Percentiles rank a stretch among this genome's conserved stretches.
phyloP scores from a whole-genome alignment of 1,284 basidiomycete species.

The Butyriboletus appendiculatus region DNA sequence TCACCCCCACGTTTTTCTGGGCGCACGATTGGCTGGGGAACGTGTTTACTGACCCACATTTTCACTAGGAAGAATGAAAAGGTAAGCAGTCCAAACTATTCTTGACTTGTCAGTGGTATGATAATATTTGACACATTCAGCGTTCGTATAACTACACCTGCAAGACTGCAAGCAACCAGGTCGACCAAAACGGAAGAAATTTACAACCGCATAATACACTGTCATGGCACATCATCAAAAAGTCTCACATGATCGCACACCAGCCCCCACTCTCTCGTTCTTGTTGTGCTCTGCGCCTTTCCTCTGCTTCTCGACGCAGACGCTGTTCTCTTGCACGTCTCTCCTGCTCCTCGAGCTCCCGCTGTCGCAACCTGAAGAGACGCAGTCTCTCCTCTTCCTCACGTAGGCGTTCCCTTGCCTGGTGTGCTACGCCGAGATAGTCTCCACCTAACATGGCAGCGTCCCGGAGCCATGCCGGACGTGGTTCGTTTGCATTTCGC shows the following conservation, averaged over 20 bases:
- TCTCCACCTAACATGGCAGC: neutral
- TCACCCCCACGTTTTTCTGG: neutral
- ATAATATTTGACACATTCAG: neutral
- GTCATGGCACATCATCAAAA: neutral
- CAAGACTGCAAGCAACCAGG: too few species aligned
- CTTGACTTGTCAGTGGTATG: too few species aligned
- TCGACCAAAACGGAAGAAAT: neutral
- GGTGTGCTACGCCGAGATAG: neutral
- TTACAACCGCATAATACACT: neutral
- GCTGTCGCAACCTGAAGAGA: neutral
- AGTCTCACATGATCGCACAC: conserved; percentile 21
- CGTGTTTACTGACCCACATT: neutral
- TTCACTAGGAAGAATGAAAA: too few species aligned
- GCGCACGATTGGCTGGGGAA: neutral
- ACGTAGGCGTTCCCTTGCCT: neutral
- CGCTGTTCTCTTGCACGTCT: conserved; percentile 1
- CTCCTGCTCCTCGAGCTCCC: conserved; percentile 10
- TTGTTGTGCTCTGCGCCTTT: conserved; percentile 6
- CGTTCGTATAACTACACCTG: neutral
- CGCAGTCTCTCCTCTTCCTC: conserved; percentile 2
- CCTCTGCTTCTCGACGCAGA: conserved; percentile 7
- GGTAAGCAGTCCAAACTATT: too few species aligned
- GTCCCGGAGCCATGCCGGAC: neutral
- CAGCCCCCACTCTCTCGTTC: conserved; percentile 10
- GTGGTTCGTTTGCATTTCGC: neutral